Conservation (phyloP, 306 rosid genomes). For the Rosa rugosa region DNA sequence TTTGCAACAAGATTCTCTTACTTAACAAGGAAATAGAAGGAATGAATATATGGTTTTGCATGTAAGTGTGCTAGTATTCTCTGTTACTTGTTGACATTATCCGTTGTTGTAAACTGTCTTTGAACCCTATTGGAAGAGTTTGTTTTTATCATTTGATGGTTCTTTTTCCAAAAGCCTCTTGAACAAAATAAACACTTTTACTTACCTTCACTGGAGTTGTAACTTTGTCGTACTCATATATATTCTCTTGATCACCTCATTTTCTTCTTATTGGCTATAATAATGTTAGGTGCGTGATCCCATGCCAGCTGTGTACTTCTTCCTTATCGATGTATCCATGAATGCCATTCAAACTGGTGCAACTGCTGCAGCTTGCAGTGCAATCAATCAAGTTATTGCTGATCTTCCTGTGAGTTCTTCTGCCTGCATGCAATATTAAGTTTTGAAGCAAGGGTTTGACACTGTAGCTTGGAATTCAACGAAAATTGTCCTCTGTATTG, state of each 20-base stretch:
- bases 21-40: background rate
- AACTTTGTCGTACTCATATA: background rate
- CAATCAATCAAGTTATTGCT: constrained; percentile 83
- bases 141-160: background rate
- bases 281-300: constrained; percentile 87
- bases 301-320: constrained; percentile 95
- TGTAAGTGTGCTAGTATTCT: too few relatives aligned
- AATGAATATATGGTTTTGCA: background rate
- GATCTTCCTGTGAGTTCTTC: constrained; percentile 88
- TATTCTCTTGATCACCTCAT: constrained; percentile 14
- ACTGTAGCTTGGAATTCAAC: background rate
- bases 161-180: background rate
- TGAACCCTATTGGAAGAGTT: background rate
- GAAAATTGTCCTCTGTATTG: background rate
- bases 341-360: constrained; percentile 99
- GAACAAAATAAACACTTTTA: background rate
- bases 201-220: constrained; percentile 1
- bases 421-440: constrained; percentile 17
- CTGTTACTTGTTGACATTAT: background rate
- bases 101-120: background rate
- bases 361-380: constrained; percentile 99
- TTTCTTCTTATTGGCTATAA: constrained; percentile 8
- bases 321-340: constrained; percentile 94
- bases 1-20: background rate
- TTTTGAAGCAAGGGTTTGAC: background rate